Evolutionary conservation across 495 filamentous ascomycete genomes (phyloP).

Genomic region (Amniculicola lignicola): DNA sequence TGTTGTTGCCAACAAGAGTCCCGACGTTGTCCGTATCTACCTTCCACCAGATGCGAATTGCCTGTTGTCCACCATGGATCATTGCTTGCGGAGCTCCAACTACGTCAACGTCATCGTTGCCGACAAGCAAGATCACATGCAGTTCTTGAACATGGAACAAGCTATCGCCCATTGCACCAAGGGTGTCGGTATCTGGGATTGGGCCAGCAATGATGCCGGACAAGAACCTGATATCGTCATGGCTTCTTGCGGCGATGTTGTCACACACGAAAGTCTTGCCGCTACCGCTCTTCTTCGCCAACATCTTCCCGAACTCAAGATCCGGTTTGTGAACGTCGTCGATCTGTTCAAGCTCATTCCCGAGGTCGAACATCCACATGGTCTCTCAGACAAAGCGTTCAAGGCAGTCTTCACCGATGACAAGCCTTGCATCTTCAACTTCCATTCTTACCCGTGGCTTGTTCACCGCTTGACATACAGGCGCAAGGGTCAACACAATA

Average conservation of each 20-base stretch:
- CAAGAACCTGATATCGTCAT: slow-evolving; percentile 66
- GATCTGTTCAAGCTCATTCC: slow-evolving; percentile 73
- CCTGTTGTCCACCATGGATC: slow-evolving; percentile 63
- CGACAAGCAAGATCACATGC: slow-evolving; percentile 72
- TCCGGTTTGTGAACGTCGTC: slow-evolving; percentile 72
- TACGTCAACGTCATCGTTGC: slow-evolving; percentile 75
- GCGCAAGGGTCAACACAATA: slow-evolving; percentile 57
- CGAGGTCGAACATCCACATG: slow-evolving; percentile 62
- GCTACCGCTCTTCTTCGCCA: slow-evolving; percentile 64
- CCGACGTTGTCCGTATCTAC: slow-evolving; percentile 73
- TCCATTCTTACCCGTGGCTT: slow-evolving; percentile 75
- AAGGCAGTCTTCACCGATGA: slow-evolving; percentile 62
- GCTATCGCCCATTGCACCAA: slow-evolving; percentile 69
- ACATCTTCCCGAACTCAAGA: slow-evolving; percentile 62
- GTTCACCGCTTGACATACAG: slow-evolving; percentile 70
- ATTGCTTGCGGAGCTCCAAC: slow-evolving; percentile 65
- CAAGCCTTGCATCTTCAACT: slow-evolving; percentile 72
- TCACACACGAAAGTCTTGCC: slow-evolving; percentile 65
- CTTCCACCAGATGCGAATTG: slow-evolving; percentile 73
- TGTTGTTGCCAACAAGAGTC: slow-evolving; percentile 70
- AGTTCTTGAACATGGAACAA: slow-evolving; percentile 65
- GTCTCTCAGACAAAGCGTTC: slow-evolving; percentile 60
- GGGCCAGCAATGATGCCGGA: slow-evolving; percentile 55
- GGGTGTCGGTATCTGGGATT: slow-evolving; percentile 59
- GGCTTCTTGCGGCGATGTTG: slow-evolving; percentile 67